These are phyloP conservation scores for Brasilioporus rufonigricans DNA, from an alignment of 768 basidiomycete species.

Conservation along the genomic window DNA sequence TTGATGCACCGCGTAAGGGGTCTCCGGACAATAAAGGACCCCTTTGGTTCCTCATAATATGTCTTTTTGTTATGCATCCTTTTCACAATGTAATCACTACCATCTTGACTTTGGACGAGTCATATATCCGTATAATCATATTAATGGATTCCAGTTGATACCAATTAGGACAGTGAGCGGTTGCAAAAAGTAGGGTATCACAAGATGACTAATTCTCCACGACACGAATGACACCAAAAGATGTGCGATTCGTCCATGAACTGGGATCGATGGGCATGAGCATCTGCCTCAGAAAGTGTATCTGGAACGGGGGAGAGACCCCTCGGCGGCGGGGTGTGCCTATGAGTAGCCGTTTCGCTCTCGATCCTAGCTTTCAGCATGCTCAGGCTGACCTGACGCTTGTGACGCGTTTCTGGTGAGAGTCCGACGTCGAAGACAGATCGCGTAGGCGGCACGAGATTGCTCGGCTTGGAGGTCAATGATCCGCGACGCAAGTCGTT, in stretches of 20 bases:
- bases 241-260: slow-evolving; percentile 87
- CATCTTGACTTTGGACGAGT: slow-evolving; percentile 5
- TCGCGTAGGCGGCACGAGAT: slow-evolving; percentile 42
- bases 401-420: slow-evolving; percentile 74
- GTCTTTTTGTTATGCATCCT: slow-evolving; percentile 1
- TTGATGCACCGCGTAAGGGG: slow-evolving; percentile 37
- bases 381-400: slow-evolving; percentile 77
- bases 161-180: not conserved
- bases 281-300: slow-evolving; percentile 15
- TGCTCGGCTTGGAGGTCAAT: slow-evolving; percentile 29
- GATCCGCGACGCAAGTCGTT: slow-evolving; percentile 39
- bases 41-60: slow-evolving; percentile 5
- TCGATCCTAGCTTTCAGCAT: slow-evolving; percentile 93
- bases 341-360: slow-evolving; percentile 56
- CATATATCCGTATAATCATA: slow-evolving; percentile 13
- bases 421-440: slow-evolving; percentile 68
- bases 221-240: slow-evolving; percentile 86
- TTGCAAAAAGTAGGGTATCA: slow-evolving; percentile 19
- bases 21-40: slow-evolving; percentile 27
- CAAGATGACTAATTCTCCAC: slow-evolving; percentile 77
- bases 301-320: slow-evolving; percentile 54
- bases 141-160: slow-evolving; percentile 23
- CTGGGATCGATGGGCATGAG: slow-evolving; percentile 48
- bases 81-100: slow-evolving; percentile 1
- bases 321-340: slow-evolving; percentile 51